A percentile compares a stretch with the other conserved stretches of the same genome.
phyloP scores from a whole-genome alignment of 1,139 yeast species.

The Blastobotrys indianensis region DNA sequence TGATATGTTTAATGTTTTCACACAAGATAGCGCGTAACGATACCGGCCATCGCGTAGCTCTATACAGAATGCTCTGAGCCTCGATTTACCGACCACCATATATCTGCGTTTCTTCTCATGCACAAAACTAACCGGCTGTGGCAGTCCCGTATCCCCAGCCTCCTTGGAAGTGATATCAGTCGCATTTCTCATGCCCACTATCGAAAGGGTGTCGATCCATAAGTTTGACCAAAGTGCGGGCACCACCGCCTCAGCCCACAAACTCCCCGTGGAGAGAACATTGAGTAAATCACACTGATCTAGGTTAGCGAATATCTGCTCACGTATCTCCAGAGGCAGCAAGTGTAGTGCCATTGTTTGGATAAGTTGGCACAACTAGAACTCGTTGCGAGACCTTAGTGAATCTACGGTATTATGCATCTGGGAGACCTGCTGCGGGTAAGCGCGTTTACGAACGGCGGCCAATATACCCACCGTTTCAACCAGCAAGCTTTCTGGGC shows the following conservation, averaged over 20 bases:
- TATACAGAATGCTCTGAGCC: conserved; percentile 10
- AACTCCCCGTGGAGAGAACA: background rate
- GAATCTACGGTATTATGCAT: too few species aligned
- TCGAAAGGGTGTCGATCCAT: conserved; percentile 10
- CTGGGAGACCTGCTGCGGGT: too few species aligned
- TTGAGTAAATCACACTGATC: conserved; percentile 7
- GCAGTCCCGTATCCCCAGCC: conserved; percentile 6
- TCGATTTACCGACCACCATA: conserved; percentile 6
- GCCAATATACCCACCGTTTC: too few species aligned
- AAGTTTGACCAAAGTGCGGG: conserved; percentile 11
- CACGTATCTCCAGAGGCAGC: conserved; percentile 9
- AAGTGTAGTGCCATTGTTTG: background rate
- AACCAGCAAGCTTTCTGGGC: too few species aligned
- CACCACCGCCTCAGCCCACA: conserved; percentile 6
- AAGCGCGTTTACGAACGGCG: too few species aligned
- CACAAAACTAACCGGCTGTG: conserved; percentile 5
- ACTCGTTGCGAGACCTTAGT: too few species aligned
- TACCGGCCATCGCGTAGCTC: conserved; percentile 7
- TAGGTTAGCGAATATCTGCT: conserved; percentile 4
- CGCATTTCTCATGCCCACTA: conserved; percentile 7
- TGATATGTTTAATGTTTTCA: conserved; percentile 7
- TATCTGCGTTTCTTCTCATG: conserved; percentile 9
- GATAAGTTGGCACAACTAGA: too few species aligned
- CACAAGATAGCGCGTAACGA: conserved; percentile 6
- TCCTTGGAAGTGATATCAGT: conserved; percentile 5